These are phyloP conservation scores for Suhomyces xylopsoci DNA, from an alignment of 805 yeast genomes.

Conservation along the genomic window DNA sequence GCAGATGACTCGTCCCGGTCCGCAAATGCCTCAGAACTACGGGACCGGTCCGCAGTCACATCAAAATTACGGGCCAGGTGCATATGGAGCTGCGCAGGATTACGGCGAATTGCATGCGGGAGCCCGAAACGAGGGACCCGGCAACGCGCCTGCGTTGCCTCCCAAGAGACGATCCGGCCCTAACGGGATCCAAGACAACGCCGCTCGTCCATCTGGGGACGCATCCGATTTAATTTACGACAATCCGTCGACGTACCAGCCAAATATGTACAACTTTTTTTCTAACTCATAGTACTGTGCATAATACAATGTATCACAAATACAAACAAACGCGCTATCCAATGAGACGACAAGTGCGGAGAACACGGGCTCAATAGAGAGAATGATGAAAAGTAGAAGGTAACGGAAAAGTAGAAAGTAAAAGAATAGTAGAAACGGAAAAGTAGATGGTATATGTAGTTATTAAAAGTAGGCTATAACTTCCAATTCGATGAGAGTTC, in stretches of 20 bases:
- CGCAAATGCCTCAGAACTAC: neutral
- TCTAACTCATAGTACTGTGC: conserved; percentile 14
- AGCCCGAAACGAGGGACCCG: no score
- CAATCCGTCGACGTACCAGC: conserved; percentile 45
- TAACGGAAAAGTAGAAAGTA: no score
- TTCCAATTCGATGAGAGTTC: no score
- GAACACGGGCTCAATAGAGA: neutral
- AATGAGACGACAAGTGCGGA: neutral
- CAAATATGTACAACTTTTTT: conserved; percentile 45
- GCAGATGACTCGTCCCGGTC: neutral
- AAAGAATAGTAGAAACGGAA: no score
- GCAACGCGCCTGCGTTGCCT: neutral
- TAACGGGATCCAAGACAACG: neutral
- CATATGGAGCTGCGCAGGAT: neutral
- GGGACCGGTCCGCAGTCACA: neutral
- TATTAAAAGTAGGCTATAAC: no score
- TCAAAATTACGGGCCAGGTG: neutral
- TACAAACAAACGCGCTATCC: neutral
- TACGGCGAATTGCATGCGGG: neutral
- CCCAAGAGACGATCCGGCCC: neutral
- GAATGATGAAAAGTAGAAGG: no score
- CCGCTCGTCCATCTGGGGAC: neutral
- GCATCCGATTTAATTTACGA: conserved; percentile 21
- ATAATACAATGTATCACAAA: neutral
- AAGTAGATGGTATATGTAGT: no score